Base-by-base conservation (phyloP, 768 basidiomycete species). In the Collybia sordida region DNA sequence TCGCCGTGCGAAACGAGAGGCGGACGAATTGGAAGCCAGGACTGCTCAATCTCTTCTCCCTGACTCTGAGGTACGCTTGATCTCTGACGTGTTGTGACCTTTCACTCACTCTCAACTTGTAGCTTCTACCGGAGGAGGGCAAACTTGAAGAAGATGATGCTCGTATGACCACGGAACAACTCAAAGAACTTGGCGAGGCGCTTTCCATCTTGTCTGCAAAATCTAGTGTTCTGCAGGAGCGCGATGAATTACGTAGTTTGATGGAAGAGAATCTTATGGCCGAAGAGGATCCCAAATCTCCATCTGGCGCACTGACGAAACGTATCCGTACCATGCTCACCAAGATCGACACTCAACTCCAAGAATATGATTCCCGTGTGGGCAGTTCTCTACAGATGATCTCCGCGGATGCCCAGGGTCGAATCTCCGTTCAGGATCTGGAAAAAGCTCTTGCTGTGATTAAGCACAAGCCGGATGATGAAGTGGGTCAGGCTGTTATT, bases 161-260 rank as follows among this genome's bases (percentile, higher is more conserved):
- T n/a, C 86, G 93, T 38, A 98, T 99, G 96, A 98, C 94, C 2
- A 83, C 88, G 8, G 96, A 98, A 61, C 95, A 99, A 61, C 78
- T 99, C 19, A 89, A 88, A 63, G 97, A 99, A 69, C 81, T 99
- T 31, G 87, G 87, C 34, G 94, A 96, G 56, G 94, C 95, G 1
- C 73, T 98, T 49, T 85, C 88, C 3, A 81, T 98, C 61, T 74
- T 98, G 47, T 95, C 93, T 15, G 90, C 96, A 51, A 94, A 90
- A 67, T 96, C 93, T 3, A 90, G 88, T 54, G 95, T 98, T 28
- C 79, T 98, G 50, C 94, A 98, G 72, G 97, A 99, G 70, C 87
- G 96, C 31, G 86, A 89, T 57, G 97, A 98, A 70, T 80, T 98
- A 21, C 84, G 85, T 25, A 79, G 78, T 6, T 74, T 99, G n/a